Base-by-base conservation (phyloP, 164 flowering plant genomes). In the Annona cherimola region DNA sequence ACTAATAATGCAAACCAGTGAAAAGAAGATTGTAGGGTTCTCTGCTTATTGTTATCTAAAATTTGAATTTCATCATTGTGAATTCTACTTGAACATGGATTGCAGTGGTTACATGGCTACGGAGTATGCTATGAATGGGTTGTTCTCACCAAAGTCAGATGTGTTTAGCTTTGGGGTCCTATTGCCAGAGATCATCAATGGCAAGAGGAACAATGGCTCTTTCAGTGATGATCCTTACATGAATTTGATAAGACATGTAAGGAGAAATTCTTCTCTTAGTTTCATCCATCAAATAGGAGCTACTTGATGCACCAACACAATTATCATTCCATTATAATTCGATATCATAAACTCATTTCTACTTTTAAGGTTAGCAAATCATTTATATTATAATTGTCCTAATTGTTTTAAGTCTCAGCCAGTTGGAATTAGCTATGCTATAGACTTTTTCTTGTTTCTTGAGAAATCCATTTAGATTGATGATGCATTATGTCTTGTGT, bases 151-250 rank as follows among this genome's bases (percentile, higher is more conserved):
- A 18, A 61, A 61, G 19, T n/a, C 39, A n/a, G 20, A 20, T n/a
- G 20, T 61, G 20, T 61, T 61, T 61, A 61, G 63, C 63, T 61
- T 61, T 61, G 66, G 43, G 16, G 66, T 63, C 66, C 1, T 63
- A 39, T 18, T 63, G 5, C 66, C 26, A 40, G 66, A 63, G 43
- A 63, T 63, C 43, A 63, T 63, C 40, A 63, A 35, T 40, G 66
- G 66, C 16, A 63, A 63, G 66, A 63, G 42, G 42, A 63, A 63
- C 43, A 63, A 40, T 12, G 1, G 26, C 43, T 63, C 3, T 20
- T 63, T 35, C 42, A 35, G 43, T 39, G 66, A 63, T 39, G 63
- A 61, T 61, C 63, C 63, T n/a, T 63, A 42, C 2, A 5, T 20
- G 66, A 63, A 63, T 63, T 39, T 63, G 42, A 63, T 35, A 9